Percentiles rank a stretch among this genome's conserved stretches.
Conservation (phyloP, 2,329 filamentous ascomycete genomes). For the Macrophomina phaseolina region DNA sequence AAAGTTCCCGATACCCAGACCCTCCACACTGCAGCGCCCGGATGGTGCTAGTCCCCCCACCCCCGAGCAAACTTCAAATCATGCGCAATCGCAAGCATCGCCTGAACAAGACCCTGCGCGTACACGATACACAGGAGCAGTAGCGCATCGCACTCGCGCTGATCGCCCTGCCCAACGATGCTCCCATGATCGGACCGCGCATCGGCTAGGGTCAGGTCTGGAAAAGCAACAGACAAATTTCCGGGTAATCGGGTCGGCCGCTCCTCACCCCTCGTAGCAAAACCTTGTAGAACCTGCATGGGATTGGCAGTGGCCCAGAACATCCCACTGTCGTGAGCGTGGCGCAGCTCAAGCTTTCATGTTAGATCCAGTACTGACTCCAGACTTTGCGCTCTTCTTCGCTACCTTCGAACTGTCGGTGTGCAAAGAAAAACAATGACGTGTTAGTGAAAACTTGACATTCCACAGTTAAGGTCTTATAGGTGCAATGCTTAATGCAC, state of each 20-base stretch:
- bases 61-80: no score
- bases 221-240: background rate
- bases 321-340: background rate
- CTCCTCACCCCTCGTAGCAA: background rate
- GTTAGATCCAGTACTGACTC: conserved; percentile 73
- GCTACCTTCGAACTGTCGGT: conserved; percentile 67
- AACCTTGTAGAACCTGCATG: background rate
- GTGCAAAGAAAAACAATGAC: conserved; percentile 5
- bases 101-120: no score
- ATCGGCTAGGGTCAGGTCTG: no score
- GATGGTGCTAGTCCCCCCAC: no score
- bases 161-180: background rate
- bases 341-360: conserved; percentile 41
- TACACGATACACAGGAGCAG: background rate
- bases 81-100: no score
- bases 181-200: background rate
- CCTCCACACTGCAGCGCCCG: no score
- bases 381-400: conserved; percentile 73
- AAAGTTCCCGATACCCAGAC: no score
- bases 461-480: background rate
- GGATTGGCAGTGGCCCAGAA: background rate
- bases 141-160: background rate
- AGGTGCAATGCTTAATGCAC: background rate
- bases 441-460: background rate
- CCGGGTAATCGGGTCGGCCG: conserved; percentile 17